A percentile compares a stretch with the other conserved stretches of the same genome.
Evolutionary conservation across 306 rosid genomes (phyloP).

Genomic region (Hylodesmum podocarpum): DNA sequence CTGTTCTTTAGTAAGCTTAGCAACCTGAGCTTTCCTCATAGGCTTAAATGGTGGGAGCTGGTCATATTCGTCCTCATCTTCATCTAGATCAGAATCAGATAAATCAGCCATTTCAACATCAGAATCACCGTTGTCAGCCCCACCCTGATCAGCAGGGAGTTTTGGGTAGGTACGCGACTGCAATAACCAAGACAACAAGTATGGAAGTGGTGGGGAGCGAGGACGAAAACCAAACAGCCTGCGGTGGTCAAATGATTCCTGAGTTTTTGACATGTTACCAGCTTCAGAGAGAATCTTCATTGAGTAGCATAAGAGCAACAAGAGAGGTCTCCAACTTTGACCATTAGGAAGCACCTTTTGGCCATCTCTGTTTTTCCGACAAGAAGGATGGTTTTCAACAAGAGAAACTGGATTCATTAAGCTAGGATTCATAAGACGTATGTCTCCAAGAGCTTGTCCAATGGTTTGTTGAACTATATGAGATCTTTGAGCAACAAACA

Average conservation of each 20-base stretch:
- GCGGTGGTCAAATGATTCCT: slow-evolving; percentile 70
- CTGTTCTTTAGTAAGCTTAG: slow-evolving; percentile 84
- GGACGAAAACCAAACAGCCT: slow-evolving; percentile 88
- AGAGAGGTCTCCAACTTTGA: slow-evolving; percentile 83
- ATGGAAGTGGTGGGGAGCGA: slow-evolving; percentile 94
- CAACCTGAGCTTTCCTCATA: slow-evolving; percentile 81
- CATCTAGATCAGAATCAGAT: slow-evolving; percentile 86
- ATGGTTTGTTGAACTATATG: slow-evolving; percentile 89
- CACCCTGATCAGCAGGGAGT: slow-evolving; percentile 84
- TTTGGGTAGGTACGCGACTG: slow-evolving; percentile 94
- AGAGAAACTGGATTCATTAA: slow-evolving; percentile 86
- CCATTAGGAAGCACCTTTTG: slow-evolving; percentile 98
- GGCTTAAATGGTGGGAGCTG: slow-evolving; percentile 98
- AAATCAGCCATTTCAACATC: slow-evolving; percentile 86
- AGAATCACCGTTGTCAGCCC: slow-evolving; percentile 84
- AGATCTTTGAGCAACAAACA: slow-evolving; percentile 89
- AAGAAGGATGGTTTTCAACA: slow-evolving; percentile 93
- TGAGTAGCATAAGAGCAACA: slow-evolving; percentile 82
- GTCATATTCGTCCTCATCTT: slow-evolving; percentile 90
- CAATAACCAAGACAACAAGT: slow-evolving; percentile 80
- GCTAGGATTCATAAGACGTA: slow-evolving; percentile 81
- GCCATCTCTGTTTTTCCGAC: slow-evolving; percentile 94
- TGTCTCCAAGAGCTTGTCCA: slow-evolving; percentile 96
- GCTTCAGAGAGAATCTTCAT: slow-evolving; percentile 87
- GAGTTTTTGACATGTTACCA: slow-evolving; percentile 65